A percentile compares a stretch with the other conserved stretches of the same genome.
Conservation (phyloP, 805 yeast species). For the Pichia rugopelliculosa region DNA sequence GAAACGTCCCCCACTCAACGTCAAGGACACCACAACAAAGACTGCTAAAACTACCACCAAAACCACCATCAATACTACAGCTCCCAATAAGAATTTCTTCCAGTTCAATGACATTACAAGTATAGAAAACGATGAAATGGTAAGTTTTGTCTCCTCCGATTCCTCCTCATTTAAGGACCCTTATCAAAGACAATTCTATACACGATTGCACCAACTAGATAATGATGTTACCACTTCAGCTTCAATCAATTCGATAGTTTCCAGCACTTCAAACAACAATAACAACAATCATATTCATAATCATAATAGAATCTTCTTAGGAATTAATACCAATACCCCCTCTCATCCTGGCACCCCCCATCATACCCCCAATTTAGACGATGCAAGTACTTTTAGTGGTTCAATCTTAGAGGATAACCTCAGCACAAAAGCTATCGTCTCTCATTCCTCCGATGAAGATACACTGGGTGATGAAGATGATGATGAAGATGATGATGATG, state of each 20-base stretch:
- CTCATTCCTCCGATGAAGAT: slow-evolving; percentile 23
- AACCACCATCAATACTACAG: background rate
- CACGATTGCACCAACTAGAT: background rate
- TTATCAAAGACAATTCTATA: slow-evolving; percentile 4
- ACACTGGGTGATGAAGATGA: background rate
- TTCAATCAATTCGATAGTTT: slow-evolving; percentile 3
- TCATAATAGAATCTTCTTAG: too few species aligned
- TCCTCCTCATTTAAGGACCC: slow-evolving; percentile 1
- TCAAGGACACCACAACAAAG: too few species aligned
- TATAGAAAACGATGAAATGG: slow-evolving; percentile 4
- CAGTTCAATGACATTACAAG: slow-evolving; percentile 1
- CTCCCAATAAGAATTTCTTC: background rate
- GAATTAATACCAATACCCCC: background rate
- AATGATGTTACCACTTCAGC: slow-evolving; percentile 1
- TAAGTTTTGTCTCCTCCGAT: slow-evolving; percentile 5
- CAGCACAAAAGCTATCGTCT: slow-evolving; percentile 39
- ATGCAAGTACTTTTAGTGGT: slow-evolving; percentile 6
- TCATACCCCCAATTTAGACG: background rate
- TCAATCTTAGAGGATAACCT: slow-evolving; percentile 22
- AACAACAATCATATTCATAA: too few species aligned
- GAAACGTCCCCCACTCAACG: too few species aligned
- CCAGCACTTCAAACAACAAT: background rate
- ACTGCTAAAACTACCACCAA: background rate
- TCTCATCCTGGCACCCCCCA: background rate
- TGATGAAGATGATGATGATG: background rate